Conservation (phyloP, 805 yeast genomes). For the Pichia phayaonensis region DNA sequence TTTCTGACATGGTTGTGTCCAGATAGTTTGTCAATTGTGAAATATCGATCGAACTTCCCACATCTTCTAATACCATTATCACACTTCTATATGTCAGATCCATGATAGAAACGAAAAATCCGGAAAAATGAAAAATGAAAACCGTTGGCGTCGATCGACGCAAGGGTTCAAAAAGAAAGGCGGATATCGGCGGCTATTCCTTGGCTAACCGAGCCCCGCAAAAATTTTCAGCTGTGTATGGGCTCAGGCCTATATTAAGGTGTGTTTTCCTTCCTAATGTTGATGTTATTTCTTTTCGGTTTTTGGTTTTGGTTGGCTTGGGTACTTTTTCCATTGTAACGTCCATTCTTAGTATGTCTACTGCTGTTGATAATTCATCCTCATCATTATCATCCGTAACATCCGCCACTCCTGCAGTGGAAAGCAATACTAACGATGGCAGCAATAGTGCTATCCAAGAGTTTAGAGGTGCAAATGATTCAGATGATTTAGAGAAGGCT, state of each 20-base stretch:
- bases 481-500: background rate
- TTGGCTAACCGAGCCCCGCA: background rate
- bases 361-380: background rate
- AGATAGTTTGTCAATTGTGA: background rate
- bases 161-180: too few species aligned
- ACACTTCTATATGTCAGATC: too few species aligned
- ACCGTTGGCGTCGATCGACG: background rate
- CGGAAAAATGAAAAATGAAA: too few species aligned
- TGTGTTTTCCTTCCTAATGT: background rate
- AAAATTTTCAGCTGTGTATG: too few species aligned
- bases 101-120: too few species aligned
- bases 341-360: background rate
- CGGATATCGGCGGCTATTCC: background rate
- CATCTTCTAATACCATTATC: too few species aligned
- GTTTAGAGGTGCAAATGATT: background rate
- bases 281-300: too few species aligned
- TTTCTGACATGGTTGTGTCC: background rate
- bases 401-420: background rate
- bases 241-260: background rate
- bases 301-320: too few species aligned
- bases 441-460: background rate
- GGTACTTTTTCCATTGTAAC: too few species aligned
- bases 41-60: too few species aligned
- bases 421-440: background rate
- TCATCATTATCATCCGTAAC: background rate